phyloP scores from a whole-genome alignment of 805 yeast genomes.

The Wickerhamomyces hampshirensis region DNA sequence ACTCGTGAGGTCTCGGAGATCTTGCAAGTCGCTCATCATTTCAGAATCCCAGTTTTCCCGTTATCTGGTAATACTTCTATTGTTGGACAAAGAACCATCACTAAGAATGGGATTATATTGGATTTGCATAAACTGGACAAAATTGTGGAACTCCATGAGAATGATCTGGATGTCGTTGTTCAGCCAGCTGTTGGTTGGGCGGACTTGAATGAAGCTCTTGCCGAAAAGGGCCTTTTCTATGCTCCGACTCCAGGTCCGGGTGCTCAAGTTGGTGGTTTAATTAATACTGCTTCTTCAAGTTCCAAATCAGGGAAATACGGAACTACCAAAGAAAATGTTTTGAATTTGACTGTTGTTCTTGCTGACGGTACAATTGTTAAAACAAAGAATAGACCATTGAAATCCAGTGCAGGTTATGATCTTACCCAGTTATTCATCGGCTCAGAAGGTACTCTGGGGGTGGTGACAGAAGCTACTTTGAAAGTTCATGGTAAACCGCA shows the following conservation, averaged over 20 bases:
- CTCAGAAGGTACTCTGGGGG: constrained; percentile 73
- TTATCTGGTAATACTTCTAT: constrained; percentile 71
- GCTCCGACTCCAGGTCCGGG: constrained; percentile 83
- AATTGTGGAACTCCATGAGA: constrained; percentile 48
- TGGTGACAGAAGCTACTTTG: constrained; percentile 70
- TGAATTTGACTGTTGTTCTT: constrained; percentile 63
- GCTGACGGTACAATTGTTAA: constrained; percentile 75
- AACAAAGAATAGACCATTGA: constrained; percentile 67
- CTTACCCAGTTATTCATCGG: constrained; percentile 68
- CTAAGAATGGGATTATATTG: constrained; percentile 59
- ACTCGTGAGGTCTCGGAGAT: constrained; percentile 63
- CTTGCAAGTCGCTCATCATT: constrained; percentile 53
- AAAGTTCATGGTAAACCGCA: constrained; percentile 59
- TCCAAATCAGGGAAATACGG: constrained; percentile 77
- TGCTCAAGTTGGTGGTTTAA: constrained; percentile 73
- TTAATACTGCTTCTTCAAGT: constrained; percentile 72
- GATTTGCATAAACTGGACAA: constrained; percentile 60
- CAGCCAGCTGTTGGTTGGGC: constrained; percentile 81
- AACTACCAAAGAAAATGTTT: constrained; percentile 68
- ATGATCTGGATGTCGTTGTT: constrained; percentile 64
- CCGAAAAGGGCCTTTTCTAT: constrained; percentile 47
- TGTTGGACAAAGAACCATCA: constrained; percentile 72
- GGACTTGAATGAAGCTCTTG: constrained; percentile 49
- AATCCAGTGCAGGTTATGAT: constrained; percentile 74
- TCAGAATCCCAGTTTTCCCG: constrained; percentile 63